Base-by-base conservation (phyloP, 768 basidiomycete genomes). In the Boletus edulis region DNA sequence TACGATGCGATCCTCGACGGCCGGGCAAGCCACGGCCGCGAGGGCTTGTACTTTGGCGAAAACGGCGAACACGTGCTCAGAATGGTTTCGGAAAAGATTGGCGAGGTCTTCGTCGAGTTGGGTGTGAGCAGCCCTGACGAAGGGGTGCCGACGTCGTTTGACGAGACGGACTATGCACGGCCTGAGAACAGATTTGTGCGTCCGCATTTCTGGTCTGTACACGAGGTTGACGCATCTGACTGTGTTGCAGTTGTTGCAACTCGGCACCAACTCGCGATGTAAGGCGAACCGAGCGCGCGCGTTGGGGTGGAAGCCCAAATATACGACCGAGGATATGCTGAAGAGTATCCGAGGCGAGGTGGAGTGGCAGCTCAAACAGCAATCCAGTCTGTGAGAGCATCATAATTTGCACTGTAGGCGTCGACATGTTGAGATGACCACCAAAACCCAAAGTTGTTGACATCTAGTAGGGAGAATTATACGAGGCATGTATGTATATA, bases 21-120 rank as follows among this genome's bases (percentile, higher is more conserved):
- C 1, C 40, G 41, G 1, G 51, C 55, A 3, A 38, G 47, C 1
- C 58, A 53, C 20, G 60, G 58, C 3, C 74, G 75, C 3, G 75
- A 78, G 11, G 81, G 82, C 1, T 76, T 73, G 47, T 83, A 83
- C 57, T 82, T 82, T 59, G 79, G 72, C 13, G 79, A 72, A 51
- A 80, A 71, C 55, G 81, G 75, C 48, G 78, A 83, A 55, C 73
- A 78, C 42, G 71, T 57, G 4, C 32, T 78, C 35, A 76, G 74
- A 40, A 70, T 77, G 5, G 58, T 83, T 13, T 65, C 68, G 13
- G 73, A 73, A 37, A 67, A 67, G 1, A 72, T 82, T 39, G 75
- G 70, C 1, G 62, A 73, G 73, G 59, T 22, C 0, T 37, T 61
- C 22, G 44, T 44, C 37, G 38, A 50, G 20, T 20, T 46, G 1